A percentile compares a stretch with the other conserved stretches of the same genome.
Conservation (phyloP, 345 rosid species). For the Eucalyptus leucophloia region DNA sequence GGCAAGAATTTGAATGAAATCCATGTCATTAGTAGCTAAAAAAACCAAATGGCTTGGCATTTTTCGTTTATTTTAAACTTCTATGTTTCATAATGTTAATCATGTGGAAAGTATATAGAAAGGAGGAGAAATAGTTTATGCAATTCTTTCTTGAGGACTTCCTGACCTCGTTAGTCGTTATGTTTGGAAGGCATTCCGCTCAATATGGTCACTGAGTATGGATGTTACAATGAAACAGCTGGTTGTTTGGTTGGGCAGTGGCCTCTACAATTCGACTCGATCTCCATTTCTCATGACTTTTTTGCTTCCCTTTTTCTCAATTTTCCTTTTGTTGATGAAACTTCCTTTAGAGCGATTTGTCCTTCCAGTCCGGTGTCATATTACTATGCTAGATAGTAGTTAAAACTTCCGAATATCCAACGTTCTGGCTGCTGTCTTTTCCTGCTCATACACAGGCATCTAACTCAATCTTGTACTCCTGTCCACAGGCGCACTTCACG, state of each 20-base stretch:
- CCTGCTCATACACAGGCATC: neutral
- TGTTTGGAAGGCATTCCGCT: neutral
- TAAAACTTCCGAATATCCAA: slow-evolving; percentile 16
- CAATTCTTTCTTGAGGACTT: neutral
- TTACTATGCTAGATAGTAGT: neutral
- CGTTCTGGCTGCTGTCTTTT: neutral
- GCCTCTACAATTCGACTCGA: neutral
- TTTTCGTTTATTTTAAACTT: neutral
- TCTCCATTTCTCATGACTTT: neutral
- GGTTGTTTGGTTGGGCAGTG: neutral
- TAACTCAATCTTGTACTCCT: slow-evolving; percentile 30
- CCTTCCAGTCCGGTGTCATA: slow-evolving; percentile 22
- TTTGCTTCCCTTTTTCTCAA: neutral
- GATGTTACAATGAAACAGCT: neutral
- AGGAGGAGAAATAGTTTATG: neutral
- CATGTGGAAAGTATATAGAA: neutral
- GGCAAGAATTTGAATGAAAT: neutral
- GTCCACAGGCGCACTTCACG: slow-evolving; percentile 47
- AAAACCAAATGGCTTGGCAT: neutral
- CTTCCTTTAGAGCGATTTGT: slow-evolving; percentile 10
- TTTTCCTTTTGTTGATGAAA: neutral
- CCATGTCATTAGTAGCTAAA: neutral
- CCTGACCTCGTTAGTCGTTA: neutral
- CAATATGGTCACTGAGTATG: neutral
- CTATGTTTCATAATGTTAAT: neutral